Conservation (phyloP, 768 basidiomycete genomes). For the Coprinopsis marcescibilis region DNA sequence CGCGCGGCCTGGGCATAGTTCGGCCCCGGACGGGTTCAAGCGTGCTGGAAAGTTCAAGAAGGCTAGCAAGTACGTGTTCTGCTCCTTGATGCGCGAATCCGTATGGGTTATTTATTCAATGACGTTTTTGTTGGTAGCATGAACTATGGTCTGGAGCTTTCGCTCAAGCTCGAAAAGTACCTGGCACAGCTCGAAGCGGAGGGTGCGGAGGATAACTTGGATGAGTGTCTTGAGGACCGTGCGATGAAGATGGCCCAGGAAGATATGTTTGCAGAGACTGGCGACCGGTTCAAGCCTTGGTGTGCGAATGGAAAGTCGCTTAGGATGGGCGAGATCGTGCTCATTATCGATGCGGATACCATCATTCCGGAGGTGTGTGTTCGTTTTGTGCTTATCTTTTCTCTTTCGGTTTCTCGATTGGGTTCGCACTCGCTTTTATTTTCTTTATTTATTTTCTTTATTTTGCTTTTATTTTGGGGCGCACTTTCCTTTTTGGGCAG, state of each 20-base stretch:
- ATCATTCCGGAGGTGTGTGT: constrained; percentile 58
- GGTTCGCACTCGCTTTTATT: neutral
- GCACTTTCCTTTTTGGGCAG: no score
- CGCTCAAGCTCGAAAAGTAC: constrained; percentile 53
- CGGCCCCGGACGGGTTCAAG: constrained; percentile 79
- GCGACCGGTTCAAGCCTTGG: constrained; percentile 56
- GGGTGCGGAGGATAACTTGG: constrained; percentile 33
- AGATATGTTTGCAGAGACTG: constrained; percentile 60
- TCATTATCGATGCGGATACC: constrained; percentile 78
- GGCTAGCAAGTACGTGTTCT: constrained; percentile 43
- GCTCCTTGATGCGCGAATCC: constrained; percentile 1
- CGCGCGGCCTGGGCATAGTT: constrained; percentile 69
- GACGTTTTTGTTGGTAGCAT: no score
- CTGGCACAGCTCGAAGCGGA: constrained; percentile 40
- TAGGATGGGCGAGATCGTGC: constrained; percentile 71
- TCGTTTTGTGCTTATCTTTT: neutral
- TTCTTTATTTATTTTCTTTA: neutral
- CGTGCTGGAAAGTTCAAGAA: constrained; percentile 92
- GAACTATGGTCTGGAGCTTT: constrained; percentile 66
- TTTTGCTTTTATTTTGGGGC: neutral
- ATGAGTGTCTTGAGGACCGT: constrained; percentile 61
- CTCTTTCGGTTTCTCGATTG: neutral
- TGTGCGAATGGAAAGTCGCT: constrained; percentile 69
- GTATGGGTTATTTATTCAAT: neutral
- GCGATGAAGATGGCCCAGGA: constrained; percentile 71